These are phyloP conservation scores for Pseudogymnoascus sp. DNA, from an alignment of 2,329 filamentous ascomycete genomes.

Conservation along the genomic window DNA sequence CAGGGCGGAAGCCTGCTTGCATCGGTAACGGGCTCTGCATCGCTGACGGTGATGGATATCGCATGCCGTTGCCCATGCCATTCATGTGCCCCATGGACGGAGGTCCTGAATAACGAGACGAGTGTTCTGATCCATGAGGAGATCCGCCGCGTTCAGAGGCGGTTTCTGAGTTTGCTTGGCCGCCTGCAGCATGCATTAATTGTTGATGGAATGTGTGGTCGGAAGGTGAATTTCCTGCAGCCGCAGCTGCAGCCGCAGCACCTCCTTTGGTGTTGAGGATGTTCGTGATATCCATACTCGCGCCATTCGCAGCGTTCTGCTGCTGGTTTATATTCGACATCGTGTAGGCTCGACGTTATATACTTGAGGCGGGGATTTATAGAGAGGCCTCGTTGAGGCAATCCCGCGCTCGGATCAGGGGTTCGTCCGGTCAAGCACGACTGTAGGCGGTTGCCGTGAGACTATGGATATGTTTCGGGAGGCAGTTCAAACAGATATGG, in stretches of 20 bases:
- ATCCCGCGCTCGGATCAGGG: conserved; percentile 26
- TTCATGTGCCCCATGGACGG: conserved; percentile 27
- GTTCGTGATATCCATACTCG: conserved; percentile 30
- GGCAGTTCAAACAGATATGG: background rate
- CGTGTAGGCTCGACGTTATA: conserved; percentile 19
- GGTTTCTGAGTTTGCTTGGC: conserved; percentile 27
- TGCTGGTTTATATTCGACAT: conserved; percentile 10
- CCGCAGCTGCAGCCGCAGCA: conserved; percentile 24
- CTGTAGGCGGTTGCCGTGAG: background rate
- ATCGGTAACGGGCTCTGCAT: conserved; percentile 30
- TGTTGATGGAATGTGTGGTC: conserved; percentile 29
- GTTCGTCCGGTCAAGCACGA: conserved; percentile 20
- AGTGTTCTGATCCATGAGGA: conserved; percentile 30
- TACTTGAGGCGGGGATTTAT: conserved; percentile 12
- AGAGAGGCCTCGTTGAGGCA: background rate
- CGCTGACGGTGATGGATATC: conserved; percentile 29
- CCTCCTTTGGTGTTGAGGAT: conserved; percentile 31
- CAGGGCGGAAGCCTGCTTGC: conserved; percentile 27
- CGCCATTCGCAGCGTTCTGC: conserved; percentile 10
- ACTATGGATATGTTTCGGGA: background rate
- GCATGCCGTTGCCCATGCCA: conserved; percentile 23
- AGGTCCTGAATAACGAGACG: conserved; percentile 27
- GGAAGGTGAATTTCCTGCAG: conserved; percentile 20
- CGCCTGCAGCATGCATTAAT: conserved; percentile 26
- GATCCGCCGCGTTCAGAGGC: conserved; percentile 29